These are phyloP conservation scores for Akebia trifoliata DNA, from an alignment of 164 flowering plant genomes.

Conservation along the genomic window DNA sequence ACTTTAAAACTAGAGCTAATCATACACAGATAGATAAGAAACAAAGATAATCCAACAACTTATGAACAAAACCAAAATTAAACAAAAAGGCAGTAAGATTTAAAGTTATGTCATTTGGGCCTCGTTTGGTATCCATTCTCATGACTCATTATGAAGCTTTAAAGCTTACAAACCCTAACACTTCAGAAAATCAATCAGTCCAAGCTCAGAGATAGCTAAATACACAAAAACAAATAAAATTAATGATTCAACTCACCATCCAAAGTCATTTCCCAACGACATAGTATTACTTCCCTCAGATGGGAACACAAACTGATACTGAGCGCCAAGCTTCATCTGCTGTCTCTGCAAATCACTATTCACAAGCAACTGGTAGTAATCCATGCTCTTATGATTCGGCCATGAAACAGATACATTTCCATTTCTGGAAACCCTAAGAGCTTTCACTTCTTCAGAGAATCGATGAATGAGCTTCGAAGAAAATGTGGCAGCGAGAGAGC, in stretches of 20 bases:
- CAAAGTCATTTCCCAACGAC: constrained; percentile 72
- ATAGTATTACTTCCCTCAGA: constrained; percentile 66
- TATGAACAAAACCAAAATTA: no score
- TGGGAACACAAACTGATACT: constrained; percentile 50
- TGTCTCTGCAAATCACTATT: constrained; percentile 58
- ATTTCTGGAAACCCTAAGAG: constrained; percentile 22
- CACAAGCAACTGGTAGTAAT: constrained; percentile 48
- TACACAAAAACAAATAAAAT: not conserved
- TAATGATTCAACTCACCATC: constrained; percentile 52
- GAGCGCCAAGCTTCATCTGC: constrained; percentile 56
- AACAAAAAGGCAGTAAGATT: no score
- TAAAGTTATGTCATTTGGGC: no score
- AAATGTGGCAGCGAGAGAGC: constrained; percentile 17
- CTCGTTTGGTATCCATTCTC: no score
- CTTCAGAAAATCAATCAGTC: no score
- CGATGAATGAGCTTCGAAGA: constrained; percentile 59
- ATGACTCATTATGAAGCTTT: no score
- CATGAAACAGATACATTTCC: constrained; percentile 17
- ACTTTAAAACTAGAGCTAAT: no score
- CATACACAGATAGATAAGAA: no score
- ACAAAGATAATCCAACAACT: no score
- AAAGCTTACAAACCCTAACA: no score
- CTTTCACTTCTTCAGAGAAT: constrained; percentile 44
- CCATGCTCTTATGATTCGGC: constrained; percentile 48
- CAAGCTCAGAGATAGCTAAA: not conserved